phyloP scores from a whole-genome alignment of 306 rosid genomes.

The Begonia peltatifolia region DNA sequence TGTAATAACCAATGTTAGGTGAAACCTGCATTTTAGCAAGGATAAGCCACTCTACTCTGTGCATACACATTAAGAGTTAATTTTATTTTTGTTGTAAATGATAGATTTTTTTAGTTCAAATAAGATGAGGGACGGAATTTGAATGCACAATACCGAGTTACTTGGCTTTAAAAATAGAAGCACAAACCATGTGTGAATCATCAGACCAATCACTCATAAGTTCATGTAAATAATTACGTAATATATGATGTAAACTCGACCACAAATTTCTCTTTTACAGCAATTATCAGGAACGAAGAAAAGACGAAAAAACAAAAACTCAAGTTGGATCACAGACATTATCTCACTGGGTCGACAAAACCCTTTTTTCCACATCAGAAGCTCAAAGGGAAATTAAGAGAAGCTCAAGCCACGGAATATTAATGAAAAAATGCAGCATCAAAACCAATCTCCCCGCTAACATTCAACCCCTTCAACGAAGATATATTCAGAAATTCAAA shows the following conservation, averaged over 20 bases:
- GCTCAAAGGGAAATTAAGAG: neutral
- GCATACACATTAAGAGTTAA: slow-evolving; percentile 2
- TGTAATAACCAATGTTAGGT: slow-evolving; percentile 69
- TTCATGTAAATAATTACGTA: no score
- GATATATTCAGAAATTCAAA: neutral
- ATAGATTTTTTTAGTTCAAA: no score
- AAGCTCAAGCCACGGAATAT: neutral
- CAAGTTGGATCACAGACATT: no score
- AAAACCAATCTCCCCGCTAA: neutral
- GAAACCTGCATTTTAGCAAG: slow-evolving; percentile 43
- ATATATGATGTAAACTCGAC: no score
- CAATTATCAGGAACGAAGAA: no score
- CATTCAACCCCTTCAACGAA: neutral
- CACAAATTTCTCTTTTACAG: no score
- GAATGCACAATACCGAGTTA: neutral
- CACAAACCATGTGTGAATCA: neutral
- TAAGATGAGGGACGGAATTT: no score
- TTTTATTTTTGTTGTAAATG: neutral
- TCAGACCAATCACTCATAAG: no score
- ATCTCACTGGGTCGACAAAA: no score
- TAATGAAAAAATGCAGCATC: neutral
- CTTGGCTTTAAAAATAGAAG: neutral
- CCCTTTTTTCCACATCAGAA: neutral
- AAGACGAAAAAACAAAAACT: no score
- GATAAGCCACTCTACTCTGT: slow-evolving; percentile 9